These are phyloP conservation scores for Hypoxylon sp. DNA, from an alignment of 2,329 filamentous ascomycete genomes.

Conservation along the genomic window DNA sequence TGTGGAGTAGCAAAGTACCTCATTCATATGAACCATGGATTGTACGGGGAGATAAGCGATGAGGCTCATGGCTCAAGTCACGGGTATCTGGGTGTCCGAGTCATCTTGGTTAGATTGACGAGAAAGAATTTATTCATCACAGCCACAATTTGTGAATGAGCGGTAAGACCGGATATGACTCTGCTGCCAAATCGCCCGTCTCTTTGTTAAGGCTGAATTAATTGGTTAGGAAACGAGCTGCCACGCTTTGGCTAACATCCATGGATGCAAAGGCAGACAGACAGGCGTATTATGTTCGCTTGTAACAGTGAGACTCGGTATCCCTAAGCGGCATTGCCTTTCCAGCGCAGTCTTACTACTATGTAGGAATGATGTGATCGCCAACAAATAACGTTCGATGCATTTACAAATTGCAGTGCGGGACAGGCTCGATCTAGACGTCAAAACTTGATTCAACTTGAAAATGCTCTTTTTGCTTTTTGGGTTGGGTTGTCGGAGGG, in stretches of 20 bases:
- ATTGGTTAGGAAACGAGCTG: conserved; percentile 26
- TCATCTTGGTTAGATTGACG: conserved; percentile 13
- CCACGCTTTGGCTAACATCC: conserved; percentile 22
- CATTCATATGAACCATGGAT: conserved; percentile 9
- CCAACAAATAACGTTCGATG: conserved; percentile 24
- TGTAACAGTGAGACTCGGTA: conserved; percentile 38
- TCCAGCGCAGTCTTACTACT: conserved; percentile 28
- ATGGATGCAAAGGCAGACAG: conserved; percentile 6
- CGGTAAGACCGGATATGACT: conserved; percentile 27
- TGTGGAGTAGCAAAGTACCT: conserved; percentile 18
- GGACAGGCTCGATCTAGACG: conserved; percentile 8
- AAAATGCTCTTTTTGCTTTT: background rate
- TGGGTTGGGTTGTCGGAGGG: too few relatives aligned
- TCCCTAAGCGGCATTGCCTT: conserved; percentile 31
- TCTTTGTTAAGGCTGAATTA: conserved; percentile 11
- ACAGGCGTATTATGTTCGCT: conserved; percentile 13
- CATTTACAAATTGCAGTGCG: conserved; percentile 16
- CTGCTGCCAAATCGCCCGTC: conserved; percentile 20
- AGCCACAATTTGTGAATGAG: conserved; percentile 25
- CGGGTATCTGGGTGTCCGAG: conserved; percentile 19
- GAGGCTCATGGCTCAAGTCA: conserved; percentile 34
- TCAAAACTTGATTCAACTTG: background rate
- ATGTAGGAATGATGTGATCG: conserved; percentile 23
- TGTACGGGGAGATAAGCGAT: conserved; percentile 4
- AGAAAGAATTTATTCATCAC: conserved; percentile 1